Evolutionary conservation across 2,329 filamentous ascomycete genomes (phyloP), one percentile per base, ranked within the genome.

Genomic region (Cercospora beticola): DNA sequence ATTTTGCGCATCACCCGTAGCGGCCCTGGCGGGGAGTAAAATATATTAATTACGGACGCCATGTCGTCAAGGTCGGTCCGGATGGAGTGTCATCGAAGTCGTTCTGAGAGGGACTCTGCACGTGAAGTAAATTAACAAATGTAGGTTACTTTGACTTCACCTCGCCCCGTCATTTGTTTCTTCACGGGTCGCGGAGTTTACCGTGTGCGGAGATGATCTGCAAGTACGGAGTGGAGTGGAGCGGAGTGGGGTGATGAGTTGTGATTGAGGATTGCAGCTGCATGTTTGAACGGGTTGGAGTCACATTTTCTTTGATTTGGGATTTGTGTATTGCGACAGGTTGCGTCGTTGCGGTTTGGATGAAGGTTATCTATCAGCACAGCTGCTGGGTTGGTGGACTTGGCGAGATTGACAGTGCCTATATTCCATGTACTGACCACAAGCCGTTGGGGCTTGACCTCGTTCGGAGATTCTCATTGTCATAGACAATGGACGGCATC

Each of bases 101-200:
- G n/a, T 2, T 7, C 6, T 16, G 4, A 10, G 28, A 30, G 16
- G 28, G 30, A 21, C 60, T 23, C 43, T 31, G 28, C 62, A 56
- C 49, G 62, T 64, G 62, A 64, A 40, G 30, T 64, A 56, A 30
- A 64, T 56, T 36, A 28, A 56, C 23, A 21, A 30, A 23, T 33
- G 62, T 52, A 64, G 28, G n/a, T 30, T 64, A 56, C 62, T 64
- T 64, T 36, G 46, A 64, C 62, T 40, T 64, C 62, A 64, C 62
- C 52, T 56, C 46, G 49, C 49, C 49, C 14, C 10, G 23, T 56
- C 28, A 18, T 58, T 58, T 12, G 10, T n/a, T n/a, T 21, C 28
- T 23, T 28, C 26, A 28, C 26, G 21, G 2, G 16, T 59, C 30
- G 28, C 56, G 28, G 18, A 21, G 56, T n/a, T 59, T 31, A 36